Conservation (phyloP, 139 green algal genomes). For the Penium margaritaceum region DNA sequence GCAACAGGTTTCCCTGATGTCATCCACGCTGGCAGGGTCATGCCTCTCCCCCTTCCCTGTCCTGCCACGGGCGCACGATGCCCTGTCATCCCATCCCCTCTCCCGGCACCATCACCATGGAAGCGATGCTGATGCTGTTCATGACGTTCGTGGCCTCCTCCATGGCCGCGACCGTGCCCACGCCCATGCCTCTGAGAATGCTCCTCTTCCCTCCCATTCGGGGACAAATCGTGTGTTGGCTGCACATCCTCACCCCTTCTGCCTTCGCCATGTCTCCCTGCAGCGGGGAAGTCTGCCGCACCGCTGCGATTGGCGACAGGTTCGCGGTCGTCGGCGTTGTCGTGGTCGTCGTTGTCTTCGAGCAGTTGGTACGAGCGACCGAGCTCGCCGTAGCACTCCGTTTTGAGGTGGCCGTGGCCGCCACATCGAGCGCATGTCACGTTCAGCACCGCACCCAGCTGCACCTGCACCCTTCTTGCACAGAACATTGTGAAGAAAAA, state of each 20-base stretch:
- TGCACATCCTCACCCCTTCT: neutral
- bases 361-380: constrained; percentile 28
- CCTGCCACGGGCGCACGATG: neutral
- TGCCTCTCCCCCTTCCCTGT: neutral
- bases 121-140: too few relatives aligned
- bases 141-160: too few relatives aligned
- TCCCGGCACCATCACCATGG: neutral
- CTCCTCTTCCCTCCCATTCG: too few relatives aligned
- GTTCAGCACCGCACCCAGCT: constrained; percentile 36
- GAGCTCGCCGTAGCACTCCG: constrained; percentile 30
- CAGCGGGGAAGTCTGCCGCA: too few relatives aligned
- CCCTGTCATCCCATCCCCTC: constrained; percentile 9
- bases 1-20: too few relatives aligned
- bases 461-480: constrained; percentile 35
- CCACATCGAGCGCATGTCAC: constrained; percentile 41
- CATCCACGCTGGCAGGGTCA: constrained; percentile 23
- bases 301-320: too few relatives aligned
- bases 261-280: neutral
- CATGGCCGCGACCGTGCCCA: neutral
- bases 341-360: constrained; percentile 17
- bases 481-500: too few relatives aligned
- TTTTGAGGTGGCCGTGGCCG: constrained; percentile 40
- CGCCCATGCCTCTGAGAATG: neutral
- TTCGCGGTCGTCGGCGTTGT: too few relatives aligned
- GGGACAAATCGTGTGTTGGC: too few relatives aligned